Evolutionary conservation across 257 asterid genomes (phyloP), one percentile per base, ranked within the genome.

Genomic region (Orobanche coerulescens): DNA sequence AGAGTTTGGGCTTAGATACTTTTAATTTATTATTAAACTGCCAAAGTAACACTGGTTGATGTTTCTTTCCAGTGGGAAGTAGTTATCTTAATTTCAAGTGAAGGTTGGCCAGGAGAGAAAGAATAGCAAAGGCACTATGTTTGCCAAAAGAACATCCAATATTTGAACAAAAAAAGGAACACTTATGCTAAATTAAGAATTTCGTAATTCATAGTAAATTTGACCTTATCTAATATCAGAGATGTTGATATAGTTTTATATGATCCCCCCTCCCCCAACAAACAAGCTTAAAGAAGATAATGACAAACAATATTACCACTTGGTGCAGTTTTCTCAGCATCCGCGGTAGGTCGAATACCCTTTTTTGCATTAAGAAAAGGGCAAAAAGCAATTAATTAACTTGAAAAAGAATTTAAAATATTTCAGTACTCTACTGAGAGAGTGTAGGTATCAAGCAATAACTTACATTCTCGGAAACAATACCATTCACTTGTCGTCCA

Each of bases 391-490:
- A 67, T 66, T 39, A 26, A 54, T 42, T 34, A 28, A 24, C 42
- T 42, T 40, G 61, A 57, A 62, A 36, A 51, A 25, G 6, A 69
- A 50, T n/a, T n/a, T n/a, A n/a, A n/a, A n/a, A n/a, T n/a, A 24
- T 50, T 58, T 51, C n/a, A 37, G 16, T 14, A 26, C 22, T 58
- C 15, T 6, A 10, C 20, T 37, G 16, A 53, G 48, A 15, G 55
- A 58, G 22, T 31, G 60, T 19, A 15, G 19, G 6, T 34, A 15
- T 47, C 25, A 39, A 23, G 9, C 44, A 43, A 57, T 28, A 50
- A 58, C 77, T 75, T 71, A 90, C 97, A 71, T 83, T 96, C 62
- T 86, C 99, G 3, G 94, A 84, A 68, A 77, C 83, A 76, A 83
- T 69, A 62, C 99, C 99, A 83, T 84, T 90, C 50, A 54, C 85